Base-by-base conservation (phyloP, 2,329 filamentous ascomycete genomes). In the Chrysosphaeria jannelii region DNA sequence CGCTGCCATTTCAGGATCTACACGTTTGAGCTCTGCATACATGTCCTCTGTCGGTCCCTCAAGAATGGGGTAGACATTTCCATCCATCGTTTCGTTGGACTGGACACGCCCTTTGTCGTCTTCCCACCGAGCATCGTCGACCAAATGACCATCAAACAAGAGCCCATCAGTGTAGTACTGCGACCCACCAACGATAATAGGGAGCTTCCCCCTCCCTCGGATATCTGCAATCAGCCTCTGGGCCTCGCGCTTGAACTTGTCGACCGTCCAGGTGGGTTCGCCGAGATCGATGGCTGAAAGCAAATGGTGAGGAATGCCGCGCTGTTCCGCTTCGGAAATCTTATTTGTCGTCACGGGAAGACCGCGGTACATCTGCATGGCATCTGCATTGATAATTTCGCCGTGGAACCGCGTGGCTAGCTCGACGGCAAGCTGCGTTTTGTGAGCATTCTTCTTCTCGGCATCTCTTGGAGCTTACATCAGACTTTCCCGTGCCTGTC, bases 341-440 rank as follows among this genome's bases (percentile, higher is more conserved):
- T 93, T 89, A 43, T 97, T 97, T 13, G 85, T 97, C 34, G 93
- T 81, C 31, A 93, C 68, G 5, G 85, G 78, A 20, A 97, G 50
- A 3, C 85, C 85, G 25, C 60, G 57, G 42, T 97, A 97, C 46
- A 97, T 65, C 41, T 97, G 85, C 78, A 97, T 90, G 19, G 85
- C 85, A 51, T 97, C 85, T 22, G 75, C 75, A 39, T 97, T 97
- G 46, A 97, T 78, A 24, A 97, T 60, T 43, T 97, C 85, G 38
- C 88, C 85, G 42, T 85, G 67, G 44, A 78, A 79, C 12, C 57
- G 61, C 20, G 54, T 54, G 1, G 88, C 85, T 24, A 97, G 48
- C 31, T 90, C 75, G 19, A 97, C 69, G 6, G 85, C 85, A 33
- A 91, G 58, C 78, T 90, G n/a, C n/a, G n/a, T n/a, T n/a, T n/a